phyloP scores from a whole-genome alignment of 1,284 basidiomycete genomes.

The Puccinia coronata region DNA sequence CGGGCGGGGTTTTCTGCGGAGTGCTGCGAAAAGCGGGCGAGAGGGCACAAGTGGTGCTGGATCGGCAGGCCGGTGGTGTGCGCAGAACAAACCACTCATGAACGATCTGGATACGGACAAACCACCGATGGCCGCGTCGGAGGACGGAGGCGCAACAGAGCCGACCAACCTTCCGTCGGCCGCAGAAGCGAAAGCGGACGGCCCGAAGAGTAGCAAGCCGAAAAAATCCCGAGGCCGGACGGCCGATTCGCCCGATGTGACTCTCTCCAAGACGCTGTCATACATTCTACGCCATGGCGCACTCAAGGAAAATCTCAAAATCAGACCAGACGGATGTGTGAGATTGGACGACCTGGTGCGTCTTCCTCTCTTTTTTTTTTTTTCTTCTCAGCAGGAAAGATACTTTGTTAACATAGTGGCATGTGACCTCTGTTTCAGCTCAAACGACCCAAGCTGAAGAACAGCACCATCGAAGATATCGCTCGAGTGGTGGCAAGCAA shows the following conservation, averaged over 20 bases:
- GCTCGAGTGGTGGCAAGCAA: conserved; percentile 74
- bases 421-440: conserved; percentile 60
- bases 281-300: conserved; percentile 84
- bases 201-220: neutral
- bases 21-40: too few relatives aligned
- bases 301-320: conserved; percentile 69
- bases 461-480: conserved; percentile 66
- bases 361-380: conserved; percentile 29
- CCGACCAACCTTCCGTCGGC: neutral
- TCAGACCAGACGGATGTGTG: conserved; percentile 78
- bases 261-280: conserved; percentile 74
- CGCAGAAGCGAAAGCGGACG: neutral
- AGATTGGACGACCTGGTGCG: conserved; percentile 70
- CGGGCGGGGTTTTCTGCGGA: too few relatives aligned
- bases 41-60: too few relatives aligned
- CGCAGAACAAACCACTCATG: too few relatives aligned
- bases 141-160: neutral
- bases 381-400: neutral
- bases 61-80: too few relatives aligned
- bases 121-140: neutral
- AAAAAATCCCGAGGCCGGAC: conserved; percentile 55
- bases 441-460: conserved; percentile 64
- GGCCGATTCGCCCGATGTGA: conserved; percentile 61
- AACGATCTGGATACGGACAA: too few relatives aligned
- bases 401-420: conserved; percentile 4